These are phyloP conservation scores for Eucalyptus curtisii DNA, from an alignment of 345 rosid species.

Conservation along the genomic window DNA sequence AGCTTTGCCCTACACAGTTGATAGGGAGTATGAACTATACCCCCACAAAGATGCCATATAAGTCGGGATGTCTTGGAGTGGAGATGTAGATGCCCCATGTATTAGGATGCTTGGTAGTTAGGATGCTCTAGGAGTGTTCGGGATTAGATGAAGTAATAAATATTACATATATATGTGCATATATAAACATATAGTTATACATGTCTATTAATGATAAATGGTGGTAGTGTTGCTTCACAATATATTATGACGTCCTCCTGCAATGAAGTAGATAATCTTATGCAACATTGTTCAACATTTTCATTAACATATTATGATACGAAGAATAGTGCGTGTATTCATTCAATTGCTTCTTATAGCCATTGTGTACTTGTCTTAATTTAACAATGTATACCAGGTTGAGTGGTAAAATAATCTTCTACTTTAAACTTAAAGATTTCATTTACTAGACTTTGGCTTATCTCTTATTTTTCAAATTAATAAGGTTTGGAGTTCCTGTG, in stretches of 20 bases:
- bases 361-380: neutral
- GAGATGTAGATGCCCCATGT: neutral
- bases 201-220: neutral
- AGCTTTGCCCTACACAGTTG: accelerated
- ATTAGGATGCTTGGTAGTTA: neutral
- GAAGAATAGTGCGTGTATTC: neutral
- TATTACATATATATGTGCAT: neutral
- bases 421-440: neutral
- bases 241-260: too few relatives aligned
- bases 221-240: neutral
- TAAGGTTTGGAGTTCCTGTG: neutral
- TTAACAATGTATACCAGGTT: neutral
- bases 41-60: too few relatives aligned
- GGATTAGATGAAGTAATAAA: too few relatives aligned
- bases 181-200: neutral
- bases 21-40: too few relatives aligned
- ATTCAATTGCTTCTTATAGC: neutral
- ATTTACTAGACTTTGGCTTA: neutral
- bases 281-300: neutral
- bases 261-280: neutral
- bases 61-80: neutral
- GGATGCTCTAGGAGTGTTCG: neutral
- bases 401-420: neutral
- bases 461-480: neutral
- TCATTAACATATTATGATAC: neutral